Evolutionary conservation across 106 monocot species (phyloP).

Genomic region (Dendrobium catenatum): DNA sequence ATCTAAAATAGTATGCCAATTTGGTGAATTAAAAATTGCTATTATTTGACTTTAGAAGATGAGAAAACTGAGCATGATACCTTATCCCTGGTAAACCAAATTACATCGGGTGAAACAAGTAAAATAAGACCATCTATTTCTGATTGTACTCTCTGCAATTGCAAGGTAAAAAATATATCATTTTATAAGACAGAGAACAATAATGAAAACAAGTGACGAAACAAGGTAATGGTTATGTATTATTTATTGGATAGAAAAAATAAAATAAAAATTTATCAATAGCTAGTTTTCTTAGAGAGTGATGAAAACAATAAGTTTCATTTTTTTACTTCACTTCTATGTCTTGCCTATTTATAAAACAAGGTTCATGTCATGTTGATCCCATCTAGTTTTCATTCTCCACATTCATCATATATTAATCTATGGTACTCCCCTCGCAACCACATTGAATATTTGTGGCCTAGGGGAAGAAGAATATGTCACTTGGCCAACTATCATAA

Average conservation of each 20-base stretch:
- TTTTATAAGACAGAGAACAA: neutral
- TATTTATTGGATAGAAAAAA: neutral
- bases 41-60: neutral
- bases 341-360: neutral
- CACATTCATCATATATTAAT: too few relatives aligned
- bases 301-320: neutral
- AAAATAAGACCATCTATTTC: slow-evolving; percentile 51
- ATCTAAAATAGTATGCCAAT: slow-evolving; percentile 28
- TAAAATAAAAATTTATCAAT: neutral
- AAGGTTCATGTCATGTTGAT: too few relatives aligned
- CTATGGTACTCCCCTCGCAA: too few relatives aligned
- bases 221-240: neutral
- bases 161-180: neutral
- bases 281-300: neutral
- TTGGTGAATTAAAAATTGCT: neutral
- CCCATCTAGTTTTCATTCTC: too few relatives aligned
- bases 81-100: slow-evolving; percentile 67
- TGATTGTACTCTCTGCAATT: slow-evolving; percentile 49
- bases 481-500: too few relatives aligned
- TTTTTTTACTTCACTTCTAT: neutral
- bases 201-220: neutral
- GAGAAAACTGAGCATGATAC: slow-evolving; percentile 18
- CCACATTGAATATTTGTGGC: too few relatives aligned
- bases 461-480: too few relatives aligned
- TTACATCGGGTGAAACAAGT: slow-evolving; percentile 67